These are phyloP conservation scores for Penicillium salamii DNA, from an alignment of 495 filamentous ascomycete genomes.

Conservation along the genomic window DNA sequence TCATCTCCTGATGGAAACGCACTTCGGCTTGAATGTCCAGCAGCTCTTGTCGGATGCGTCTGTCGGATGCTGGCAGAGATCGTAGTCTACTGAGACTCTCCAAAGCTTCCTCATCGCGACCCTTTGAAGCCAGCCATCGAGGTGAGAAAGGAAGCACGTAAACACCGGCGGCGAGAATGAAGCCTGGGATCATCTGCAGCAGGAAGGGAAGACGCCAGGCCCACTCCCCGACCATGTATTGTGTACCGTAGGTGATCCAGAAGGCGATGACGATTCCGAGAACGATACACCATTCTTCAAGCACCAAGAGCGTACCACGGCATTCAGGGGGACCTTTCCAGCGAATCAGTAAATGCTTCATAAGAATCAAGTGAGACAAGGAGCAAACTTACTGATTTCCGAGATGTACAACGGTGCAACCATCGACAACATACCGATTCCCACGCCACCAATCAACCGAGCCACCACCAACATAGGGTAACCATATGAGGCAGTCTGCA, in stretches of 20 bases:
- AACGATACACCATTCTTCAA: conserved; percentile 56
- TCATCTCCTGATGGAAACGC: conserved; percentile 46
- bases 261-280: conserved; percentile 56
- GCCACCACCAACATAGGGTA: conserved; percentile 59
- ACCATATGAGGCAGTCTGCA: conserved; percentile 54
- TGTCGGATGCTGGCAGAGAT: conserved; percentile 36
- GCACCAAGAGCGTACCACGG: conserved; percentile 49
- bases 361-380: background rate
- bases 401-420: conserved; percentile 55
- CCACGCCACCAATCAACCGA: conserved; percentile 59
- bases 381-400: conserved; percentile 43
- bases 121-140: conserved; percentile 50
- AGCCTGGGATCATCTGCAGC: conserved; percentile 48
- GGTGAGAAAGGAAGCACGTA: conserved; percentile 52
- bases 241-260: conserved; percentile 57
- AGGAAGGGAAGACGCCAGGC: conserved; percentile 51
- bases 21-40: conserved; percentile 52
- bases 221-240: conserved; percentile 50
- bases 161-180: conserved; percentile 44
- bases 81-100: conserved; percentile 45
- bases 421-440: conserved; percentile 57
- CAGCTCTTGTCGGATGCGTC: conserved; percentile 46
- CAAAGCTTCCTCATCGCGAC: conserved; percentile 47
- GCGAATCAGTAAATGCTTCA: background rate
- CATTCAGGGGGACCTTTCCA: conserved; percentile 48